phyloP scores from a whole-genome alignment of 805 yeast species.

The Ogataea chonburiensis region DNA sequence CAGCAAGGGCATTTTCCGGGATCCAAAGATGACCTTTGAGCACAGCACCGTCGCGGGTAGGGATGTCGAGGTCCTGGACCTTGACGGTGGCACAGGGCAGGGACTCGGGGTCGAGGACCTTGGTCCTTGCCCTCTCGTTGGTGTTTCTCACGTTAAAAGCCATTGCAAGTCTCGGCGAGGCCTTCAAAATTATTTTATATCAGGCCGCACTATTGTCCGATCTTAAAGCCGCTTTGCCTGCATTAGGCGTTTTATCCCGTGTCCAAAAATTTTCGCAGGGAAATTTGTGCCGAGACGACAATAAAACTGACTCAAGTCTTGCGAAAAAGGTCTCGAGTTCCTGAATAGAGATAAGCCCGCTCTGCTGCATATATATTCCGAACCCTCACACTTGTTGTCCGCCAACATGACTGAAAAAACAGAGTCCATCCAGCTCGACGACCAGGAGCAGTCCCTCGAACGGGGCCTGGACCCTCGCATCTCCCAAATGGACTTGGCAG shows the following conservation, averaged over 20 bases:
- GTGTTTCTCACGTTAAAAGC: conserved; percentile 43
- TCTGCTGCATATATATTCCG: no score
- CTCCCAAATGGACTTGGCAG: conserved; percentile 19
- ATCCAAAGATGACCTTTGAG: conserved; percentile 46
- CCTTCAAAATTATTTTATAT: neutral
- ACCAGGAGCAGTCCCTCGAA: conserved; percentile 8
- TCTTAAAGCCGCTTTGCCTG: no score
- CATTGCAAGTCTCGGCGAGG: conserved; percentile 30
- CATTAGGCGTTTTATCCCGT: no score
- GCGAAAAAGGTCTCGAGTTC: no score
- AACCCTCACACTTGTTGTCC: no score
- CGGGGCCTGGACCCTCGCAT: conserved; percentile 15
- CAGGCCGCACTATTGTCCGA: no score
- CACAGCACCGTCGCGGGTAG: conserved; percentile 39
- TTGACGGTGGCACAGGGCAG: conserved; percentile 35
- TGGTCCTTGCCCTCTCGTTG: conserved; percentile 21
- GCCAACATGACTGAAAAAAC: conserved; percentile 2
- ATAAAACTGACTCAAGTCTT: no score
- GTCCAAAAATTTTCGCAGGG: no score
- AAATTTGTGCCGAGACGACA: no score
- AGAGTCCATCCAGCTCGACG: neutral
- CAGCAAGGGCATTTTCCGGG: conserved; percentile 36
- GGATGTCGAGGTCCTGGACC: conserved; percentile 37
- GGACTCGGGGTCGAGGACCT: conserved; percentile 19
- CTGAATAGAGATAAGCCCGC: no score